A percentile compares a stretch with the other conserved stretches of the same genome.
Conservation (phyloP, 805 yeast genomes). For the Starmerella bombi region DNA sequence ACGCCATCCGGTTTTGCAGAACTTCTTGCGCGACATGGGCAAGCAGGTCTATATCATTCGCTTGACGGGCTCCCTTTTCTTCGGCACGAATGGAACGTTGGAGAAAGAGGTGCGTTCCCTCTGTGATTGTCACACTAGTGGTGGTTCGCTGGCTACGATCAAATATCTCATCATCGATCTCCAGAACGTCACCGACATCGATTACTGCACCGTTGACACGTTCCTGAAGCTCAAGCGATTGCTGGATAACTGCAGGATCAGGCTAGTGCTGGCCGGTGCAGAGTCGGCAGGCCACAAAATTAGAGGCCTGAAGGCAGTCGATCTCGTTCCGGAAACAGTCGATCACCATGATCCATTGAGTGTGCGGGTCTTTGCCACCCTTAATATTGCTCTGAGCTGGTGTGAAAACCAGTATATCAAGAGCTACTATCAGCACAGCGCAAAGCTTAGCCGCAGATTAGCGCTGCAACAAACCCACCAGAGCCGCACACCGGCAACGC, state of each 20-base stretch:
- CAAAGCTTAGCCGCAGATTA: not conserved
- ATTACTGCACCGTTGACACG: slow-evolving; percentile 93
- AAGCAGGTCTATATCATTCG: slow-evolving; percentile 80
- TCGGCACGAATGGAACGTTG: slow-evolving; percentile 89
- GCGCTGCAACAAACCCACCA: not conserved
- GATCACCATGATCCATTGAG: slow-evolving; percentile 26
- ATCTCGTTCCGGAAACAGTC: slow-evolving; percentile 44
- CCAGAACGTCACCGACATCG: slow-evolving; percentile 64
- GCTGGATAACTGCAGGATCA: slow-evolving; percentile 53
- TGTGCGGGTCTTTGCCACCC: slow-evolving; percentile 56
- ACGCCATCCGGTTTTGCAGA: slow-evolving; percentile 79
- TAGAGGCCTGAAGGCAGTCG: slow-evolving; percentile 67
- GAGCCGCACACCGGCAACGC: not conserved
- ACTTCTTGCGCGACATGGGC: slow-evolving; percentile 72
- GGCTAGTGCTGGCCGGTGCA: slow-evolving; percentile 67
- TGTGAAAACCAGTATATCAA: slow-evolving; percentile 81
- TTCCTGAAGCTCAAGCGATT: slow-evolving; percentile 75
- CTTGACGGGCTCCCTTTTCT: slow-evolving; percentile 77
- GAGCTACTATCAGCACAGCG: slow-evolving; percentile 34
- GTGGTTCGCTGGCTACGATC: slow-evolving; percentile 43
- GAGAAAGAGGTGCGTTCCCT: slow-evolving; percentile 54
- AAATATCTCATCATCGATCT: slow-evolving; percentile 75
- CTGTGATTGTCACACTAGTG: slow-evolving; percentile 35
- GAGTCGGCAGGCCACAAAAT: slow-evolving; percentile 51
- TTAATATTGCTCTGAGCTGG: slow-evolving; percentile 89